Conservation (phyloP, 768 basidiomycete genomes). For the Tricholoma hemisulphureum region DNA sequence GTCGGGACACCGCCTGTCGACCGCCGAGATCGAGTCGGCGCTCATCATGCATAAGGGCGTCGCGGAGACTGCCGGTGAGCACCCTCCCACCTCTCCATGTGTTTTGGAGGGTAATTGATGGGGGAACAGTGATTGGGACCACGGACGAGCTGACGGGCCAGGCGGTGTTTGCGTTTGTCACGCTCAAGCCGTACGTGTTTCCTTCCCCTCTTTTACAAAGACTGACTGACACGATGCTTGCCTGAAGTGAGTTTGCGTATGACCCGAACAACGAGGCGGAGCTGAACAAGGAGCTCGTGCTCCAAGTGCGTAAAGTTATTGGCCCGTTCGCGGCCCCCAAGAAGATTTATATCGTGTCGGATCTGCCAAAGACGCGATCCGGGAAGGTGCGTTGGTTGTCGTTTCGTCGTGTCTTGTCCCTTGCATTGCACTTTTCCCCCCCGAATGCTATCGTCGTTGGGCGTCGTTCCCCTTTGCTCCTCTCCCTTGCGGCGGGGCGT, state of each 20-base stretch:
- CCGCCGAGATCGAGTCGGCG: slow-evolving; percentile 97
- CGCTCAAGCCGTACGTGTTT: slow-evolving; percentile 82
- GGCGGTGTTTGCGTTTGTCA: slow-evolving; percentile 93
- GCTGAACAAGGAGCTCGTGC: slow-evolving; percentile 82
- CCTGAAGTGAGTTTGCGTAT: slow-evolving; percentile 71
- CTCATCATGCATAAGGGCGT: slow-evolving; percentile 93
- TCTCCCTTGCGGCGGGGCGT: no score
- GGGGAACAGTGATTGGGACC: slow-evolving; percentile 64
- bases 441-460: no score
- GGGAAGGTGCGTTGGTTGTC: slow-evolving; percentile 84
- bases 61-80: slow-evolving; percentile 78
- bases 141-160: slow-evolving; percentile 89
- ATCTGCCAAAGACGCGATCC: slow-evolving; percentile 92
- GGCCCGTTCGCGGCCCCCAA: slow-evolving; percentile 98
- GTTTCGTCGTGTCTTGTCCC: neutral
- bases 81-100: slow-evolving; percentile 26
- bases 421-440: neutral
- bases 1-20: slow-evolving; percentile 94
- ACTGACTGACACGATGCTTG: neutral
- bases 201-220: neutral
- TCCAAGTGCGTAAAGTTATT: slow-evolving; percentile 96
- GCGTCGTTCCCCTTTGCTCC: no score
- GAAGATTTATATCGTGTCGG: slow-evolving; percentile 78
- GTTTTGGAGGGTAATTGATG: neutral
- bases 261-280: slow-evolving; percentile 66